Base-by-base conservation (phyloP, 495 filamentous ascomycete genomes). In the Geopyxis carbonaria region DNA sequence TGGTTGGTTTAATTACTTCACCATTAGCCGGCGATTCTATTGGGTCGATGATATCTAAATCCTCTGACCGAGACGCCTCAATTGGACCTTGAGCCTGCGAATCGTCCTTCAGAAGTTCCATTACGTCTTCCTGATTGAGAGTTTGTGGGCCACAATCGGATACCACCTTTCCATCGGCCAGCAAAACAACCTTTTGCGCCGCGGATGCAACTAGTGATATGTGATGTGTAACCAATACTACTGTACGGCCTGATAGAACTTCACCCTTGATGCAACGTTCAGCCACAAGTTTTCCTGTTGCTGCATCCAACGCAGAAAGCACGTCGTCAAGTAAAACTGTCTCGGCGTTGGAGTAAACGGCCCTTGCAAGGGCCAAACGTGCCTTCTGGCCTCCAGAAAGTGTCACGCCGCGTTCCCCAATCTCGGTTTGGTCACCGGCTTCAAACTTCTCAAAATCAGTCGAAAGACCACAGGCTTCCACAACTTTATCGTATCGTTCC, bases 371-470 rank as follows among this genome's bases (percentile, higher is more conserved):
- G 6, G 73, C 70, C 18, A 80, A 63, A 10, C 78, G 64, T 57
- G 76, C 76, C 34, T 70, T 69, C 49, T 84, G 78, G 0, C 78
- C 78, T 34, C 78, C 78, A 7, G 72, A 77, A 2, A 84, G 63
- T 35, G 68, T 76, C 15, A 78, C 69, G 0, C 78, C 78, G 39
- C 73, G 72, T 38, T 76, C 72, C 1, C 78, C 78, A 38, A 84
- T 67, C 46, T 76, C 72, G 1, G 78, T 78, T 23, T 68, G 54
- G 47, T 84, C 78, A 23, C 77, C 75, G 43, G 76, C 67, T 18
- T 68, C 66, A 31, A 82, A 68, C 11, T 67, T 65, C 3, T 64
- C 61, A 0, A 84, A 61, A 57, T 84, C 78, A 8, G 68, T 64
- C 20, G 66, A 60, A 7, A 84, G 57, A 5, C 71, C 73, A 48